Evolutionary conservation across 2,329 filamentous ascomycete genomes (phyloP), one percentile per base, ranked within the genome.

Genomic region (Apiospora kogelbergensis): DNA sequence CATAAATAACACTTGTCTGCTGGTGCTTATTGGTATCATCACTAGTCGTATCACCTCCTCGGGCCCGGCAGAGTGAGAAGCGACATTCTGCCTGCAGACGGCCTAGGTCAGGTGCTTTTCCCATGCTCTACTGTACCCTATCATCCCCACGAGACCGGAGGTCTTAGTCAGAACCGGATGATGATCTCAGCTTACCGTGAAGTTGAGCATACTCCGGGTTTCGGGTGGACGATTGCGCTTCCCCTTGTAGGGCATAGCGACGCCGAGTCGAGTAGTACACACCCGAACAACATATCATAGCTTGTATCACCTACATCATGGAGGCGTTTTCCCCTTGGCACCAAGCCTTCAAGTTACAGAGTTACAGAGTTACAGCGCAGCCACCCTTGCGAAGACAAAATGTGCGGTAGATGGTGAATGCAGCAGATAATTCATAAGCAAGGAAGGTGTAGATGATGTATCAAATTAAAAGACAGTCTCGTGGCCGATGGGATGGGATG

Each of bases 121-220:
- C 26, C 53, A 30, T n/a, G 53, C 26, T n/a, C 53, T 60, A 60
- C 26, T 37, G 26, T 60, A 60, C 48, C 30, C 53, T 60, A 60
- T 60, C 53, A 37, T 60, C 53, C 53, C 53, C 53, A 60, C 53
- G 53, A 60, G 53, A 60, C 53, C 30, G 30, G 20, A 60, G 53
- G 53, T 60, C 53, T 60, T 60, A 60, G 53, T 60, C 53, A 60
- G 53, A 60, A 22, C 30, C 53, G 17, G 53, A 60, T 37, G 53
- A 60, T 60, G 53, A 37, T 60, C 53, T 60, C 53, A 60, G 53
- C 53, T 60, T 60, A 60, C 26, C 15, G 53, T 37, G 53, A 60
- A 20, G 17, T 20, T 45, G 42, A 37, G 53, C 20, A 30, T 60
- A 37, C 53, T 60, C 53, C 37, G 53, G 30, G 30, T 60, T 60